Evolutionary conservation across 164 flowering plant species (phyloP), one percentile per base, ranked within the genome.

Genomic region (Aristolochia fimbriata): DNA sequence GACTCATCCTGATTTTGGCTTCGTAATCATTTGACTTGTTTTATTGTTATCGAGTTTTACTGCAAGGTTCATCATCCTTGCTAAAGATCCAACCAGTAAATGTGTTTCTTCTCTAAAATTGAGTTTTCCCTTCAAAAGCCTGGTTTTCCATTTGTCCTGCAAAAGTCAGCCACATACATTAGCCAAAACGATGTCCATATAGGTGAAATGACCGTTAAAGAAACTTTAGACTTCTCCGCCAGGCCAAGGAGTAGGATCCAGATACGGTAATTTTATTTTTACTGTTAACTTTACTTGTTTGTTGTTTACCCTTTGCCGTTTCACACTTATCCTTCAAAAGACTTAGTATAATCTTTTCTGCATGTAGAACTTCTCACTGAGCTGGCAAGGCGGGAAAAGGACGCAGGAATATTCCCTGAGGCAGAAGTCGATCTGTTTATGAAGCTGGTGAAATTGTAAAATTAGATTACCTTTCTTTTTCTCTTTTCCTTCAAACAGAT

Each of bases 181-280:
- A 91, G 99, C 70, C 99, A 94, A 66, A 81, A 83, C 64, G 97
- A 94, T 70, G 88, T 91, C 61, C 97, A 94, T 68, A 71, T 83
- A 0, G 96, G 91, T 58, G 88, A 77, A 68, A 80, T 94, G 91
- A 94, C 99, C 1, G 99, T 94, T 0, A 88, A 85, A 74, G 99
- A 94, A 77, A 91, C 95, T 23, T 69, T 94, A 10, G 99, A 91
- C 77, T 94, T 91, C 81, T 94, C 99, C 0, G 93, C 99, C 0
- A 78, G 97, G 93, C 66, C 99, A 81, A 71, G 99, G 99, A 0
- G 90, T 94, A 43, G 99, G 97, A 17, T 74, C 86, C 6, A 71
- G 91, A 73, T 85, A 88, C 53, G 99, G 99, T 94, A 83, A 50
- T 47, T 45, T 49, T 15, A 27, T 16, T 48, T 53, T 16, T 55